phyloP scores from a whole-genome alignment of 192 early-diverging fungal genomes.

The Coemansia sp. region DNA sequence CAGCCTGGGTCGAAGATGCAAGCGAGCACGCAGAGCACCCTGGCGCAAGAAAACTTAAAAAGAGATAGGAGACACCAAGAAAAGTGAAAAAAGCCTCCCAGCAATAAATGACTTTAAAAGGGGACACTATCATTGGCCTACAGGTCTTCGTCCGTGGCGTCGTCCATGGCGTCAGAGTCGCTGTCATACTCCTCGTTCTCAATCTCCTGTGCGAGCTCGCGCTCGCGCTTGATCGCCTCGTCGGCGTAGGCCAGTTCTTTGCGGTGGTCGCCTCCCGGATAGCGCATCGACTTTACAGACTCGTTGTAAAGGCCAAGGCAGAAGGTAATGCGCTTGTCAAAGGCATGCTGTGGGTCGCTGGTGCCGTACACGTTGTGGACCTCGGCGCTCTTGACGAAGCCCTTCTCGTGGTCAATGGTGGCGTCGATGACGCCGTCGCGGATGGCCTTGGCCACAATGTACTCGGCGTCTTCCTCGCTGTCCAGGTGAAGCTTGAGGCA shows the following conservation, averaged over 20 bases:
- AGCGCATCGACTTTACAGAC: slow-evolving; percentile 96
- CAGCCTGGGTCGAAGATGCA: slow-evolving; percentile 39
- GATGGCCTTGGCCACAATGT: slow-evolving; percentile 98
- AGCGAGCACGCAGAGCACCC: neutral
- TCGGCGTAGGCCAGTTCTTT: slow-evolving; percentile 81
- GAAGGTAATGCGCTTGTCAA: slow-evolving; percentile 91
- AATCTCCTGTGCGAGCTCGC: slow-evolving; percentile 90
- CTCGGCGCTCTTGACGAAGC: slow-evolving; percentile 92
- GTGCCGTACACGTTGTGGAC: slow-evolving; percentile 94
- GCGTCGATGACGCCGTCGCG: slow-evolving; percentile 99
- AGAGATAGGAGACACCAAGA: neutral
- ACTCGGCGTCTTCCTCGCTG: slow-evolving; percentile 98
- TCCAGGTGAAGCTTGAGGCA: slow-evolving; percentile 96
- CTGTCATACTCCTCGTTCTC: slow-evolving; percentile 74
- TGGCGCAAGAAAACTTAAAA: neutral
- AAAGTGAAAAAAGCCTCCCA: too few relatives aligned
- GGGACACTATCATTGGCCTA: slow-evolving; percentile 4
- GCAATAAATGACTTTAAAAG: neutral
- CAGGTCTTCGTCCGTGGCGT: slow-evolving; percentile 47
- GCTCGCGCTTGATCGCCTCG: slow-evolving; percentile 85
- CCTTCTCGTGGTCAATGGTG: slow-evolving; percentile 90
- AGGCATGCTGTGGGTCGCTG: slow-evolving; percentile 93
- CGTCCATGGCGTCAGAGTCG: slow-evolving; percentile 70
- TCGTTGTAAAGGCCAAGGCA: slow-evolving; percentile 97
- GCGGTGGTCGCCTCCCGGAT: slow-evolving; percentile 81